Evolutionary conservation across 1,284 basidiomycete genomes (phyloP).

Genomic region (Ganoderma sinense): DNA sequence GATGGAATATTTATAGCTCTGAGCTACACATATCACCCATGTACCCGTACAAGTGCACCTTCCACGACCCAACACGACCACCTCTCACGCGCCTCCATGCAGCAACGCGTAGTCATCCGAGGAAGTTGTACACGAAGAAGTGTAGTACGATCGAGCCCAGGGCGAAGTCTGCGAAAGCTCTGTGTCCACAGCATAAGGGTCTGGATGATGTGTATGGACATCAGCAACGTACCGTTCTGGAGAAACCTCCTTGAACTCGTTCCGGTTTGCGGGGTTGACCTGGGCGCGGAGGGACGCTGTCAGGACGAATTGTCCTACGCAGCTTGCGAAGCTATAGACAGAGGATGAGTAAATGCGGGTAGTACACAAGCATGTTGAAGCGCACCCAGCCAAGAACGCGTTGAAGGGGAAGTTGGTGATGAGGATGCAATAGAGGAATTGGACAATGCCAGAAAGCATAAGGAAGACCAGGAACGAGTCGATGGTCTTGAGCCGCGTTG

Average conservation of each 20-base stretch:
- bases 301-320: conserved; percentile 96
- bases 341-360: not conserved
- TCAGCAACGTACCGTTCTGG: conserved; percentile 81
- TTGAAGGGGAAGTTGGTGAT: conserved; percentile 97
- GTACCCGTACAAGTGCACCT: conserved; percentile 33
- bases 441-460: conserved; percentile 88
- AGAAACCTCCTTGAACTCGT: conserved; percentile 90
- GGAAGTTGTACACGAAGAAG: conserved; percentile 99
- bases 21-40: conserved; percentile 23
- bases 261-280: conserved; percentile 86
- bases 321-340: conserved; percentile 82
- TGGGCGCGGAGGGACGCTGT: conserved; percentile 92
- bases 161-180: conserved; percentile 96
- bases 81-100: not conserved
- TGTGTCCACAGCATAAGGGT: conserved; percentile 42
- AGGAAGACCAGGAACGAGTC: conserved; percentile 94
- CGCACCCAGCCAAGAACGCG: conserved; percentile 94
- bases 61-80: conserved; percentile 17
- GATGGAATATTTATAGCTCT: conserved; percentile 26
- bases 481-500: conserved; percentile 90
- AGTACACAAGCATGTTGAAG: conserved; percentile 15
- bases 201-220: conserved; percentile 28
- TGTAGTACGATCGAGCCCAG: conserved; percentile 94
- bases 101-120: conserved; percentile 59
- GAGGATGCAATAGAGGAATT: conserved; percentile 92